Conservation (phyloP, 1,139 yeast species). For the Suhomyces bribrorum region DNA sequence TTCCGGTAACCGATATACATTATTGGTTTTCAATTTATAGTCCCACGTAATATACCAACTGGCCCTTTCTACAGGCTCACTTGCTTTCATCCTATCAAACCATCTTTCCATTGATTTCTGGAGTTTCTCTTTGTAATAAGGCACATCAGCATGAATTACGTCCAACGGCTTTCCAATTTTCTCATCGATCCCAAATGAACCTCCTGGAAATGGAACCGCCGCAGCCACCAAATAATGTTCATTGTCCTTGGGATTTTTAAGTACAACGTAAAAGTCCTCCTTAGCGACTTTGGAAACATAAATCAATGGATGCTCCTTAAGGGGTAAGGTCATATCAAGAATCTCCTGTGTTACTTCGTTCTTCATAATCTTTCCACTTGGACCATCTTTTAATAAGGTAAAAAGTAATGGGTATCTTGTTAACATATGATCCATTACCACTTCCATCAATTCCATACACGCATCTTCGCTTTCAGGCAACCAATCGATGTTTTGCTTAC, state of each 20-base stretch:
- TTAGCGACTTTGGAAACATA: constrained; percentile 70
- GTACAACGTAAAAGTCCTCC: constrained; percentile 69
- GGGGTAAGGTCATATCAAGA: constrained; percentile 59
- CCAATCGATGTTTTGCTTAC: constrained; percentile 65
- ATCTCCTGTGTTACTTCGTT: constrained; percentile 64
- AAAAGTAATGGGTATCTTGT: constrained; percentile 64
- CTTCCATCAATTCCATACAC: constrained; percentile 63
- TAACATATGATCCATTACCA: constrained; percentile 58
- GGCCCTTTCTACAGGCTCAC: constrained; percentile 69
- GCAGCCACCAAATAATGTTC: constrained; percentile 68
- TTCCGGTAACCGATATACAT: constrained; percentile 51
- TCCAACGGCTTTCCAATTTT: constrained; percentile 65
- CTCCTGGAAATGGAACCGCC: constrained; percentile 80
- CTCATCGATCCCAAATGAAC: constrained; percentile 61
- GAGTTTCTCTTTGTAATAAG: constrained; percentile 67
- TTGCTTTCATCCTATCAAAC: constrained; percentile 61
- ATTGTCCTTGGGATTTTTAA: constrained; percentile 55
- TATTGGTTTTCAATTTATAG: constrained; percentile 56
- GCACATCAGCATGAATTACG: constrained; percentile 68
- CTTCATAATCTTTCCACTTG: constrained; percentile 46
- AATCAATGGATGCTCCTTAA: constrained; percentile 62
- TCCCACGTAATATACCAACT: constrained; percentile 79
- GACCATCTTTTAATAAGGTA: constrained; percentile 48
- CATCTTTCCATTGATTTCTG: constrained; percentile 74
- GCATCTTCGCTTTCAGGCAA: constrained; percentile 69